Evolutionary conservation across 306 rosid species (phyloP), one percentile per base, ranked within the genome.

Genomic region (Acacia crassicarpa): DNA sequence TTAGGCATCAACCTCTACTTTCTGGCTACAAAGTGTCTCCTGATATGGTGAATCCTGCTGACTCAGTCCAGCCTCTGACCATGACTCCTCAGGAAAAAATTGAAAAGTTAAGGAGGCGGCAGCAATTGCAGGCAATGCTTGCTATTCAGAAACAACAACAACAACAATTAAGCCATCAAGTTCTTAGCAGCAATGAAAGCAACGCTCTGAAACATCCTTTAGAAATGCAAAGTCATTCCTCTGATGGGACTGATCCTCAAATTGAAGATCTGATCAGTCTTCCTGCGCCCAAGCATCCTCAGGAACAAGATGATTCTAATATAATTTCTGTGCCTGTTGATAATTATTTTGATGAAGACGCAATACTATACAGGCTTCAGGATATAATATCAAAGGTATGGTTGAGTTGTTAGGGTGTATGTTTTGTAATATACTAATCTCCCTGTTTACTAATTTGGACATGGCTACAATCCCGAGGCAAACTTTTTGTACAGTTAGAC

Each of bases 1-100:
- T 61, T 59, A 83, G 87, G 87, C 88, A 75, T 66, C 97, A 80
- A 76, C 78, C 81, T 74, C 68, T 80, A 27, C 83, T 82, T 76
- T 82, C 91, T 70, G 80, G 89, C 58, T 84, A 75, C 80, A 91
- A 88, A 68, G 74, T 78, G 77, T 90, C 92, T 84, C 83, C 85
- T 4, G 73, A 86, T 40, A 38, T 72, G 32, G 80, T 71, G 70
- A 85, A 76, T 83, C 85, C 83, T 33, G 49, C 76, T 40, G 90
- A 89, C 83, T 67, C 85, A 15, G 85, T 83, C 75, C 88, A 86
- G 72, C 89, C 88, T 78, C 88, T 81, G 80, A 84, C 87, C 72
- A 96, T 96, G 99, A 93, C 98, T 48, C 93, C 99, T 80, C 97
- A 90, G 82, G 99, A 93, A 84, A 96, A 96, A 86, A 93, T 93